Evolutionary conservation across 768 basidiomycete genomes (phyloP).

Genomic region (Cystobasidium onofrii): DNA sequence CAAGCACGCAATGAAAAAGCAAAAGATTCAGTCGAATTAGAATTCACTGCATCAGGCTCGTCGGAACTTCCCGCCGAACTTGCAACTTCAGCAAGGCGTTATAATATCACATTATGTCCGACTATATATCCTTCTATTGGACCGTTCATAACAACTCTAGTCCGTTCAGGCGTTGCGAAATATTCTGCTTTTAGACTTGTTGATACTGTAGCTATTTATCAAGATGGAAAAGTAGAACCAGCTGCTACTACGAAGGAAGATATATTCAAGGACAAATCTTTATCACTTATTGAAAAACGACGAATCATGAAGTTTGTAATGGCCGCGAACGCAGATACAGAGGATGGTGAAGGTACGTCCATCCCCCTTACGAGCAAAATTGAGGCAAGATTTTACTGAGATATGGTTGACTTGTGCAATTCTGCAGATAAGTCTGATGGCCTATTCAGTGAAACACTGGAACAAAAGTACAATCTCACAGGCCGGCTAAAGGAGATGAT

Average conservation of each 20-base stretch:
- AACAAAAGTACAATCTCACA: slow-evolving; percentile 57
- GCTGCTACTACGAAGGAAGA: slow-evolving; percentile 89
- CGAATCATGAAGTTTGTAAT: slow-evolving; percentile 84
- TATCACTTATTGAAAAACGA: slow-evolving; percentile 73
- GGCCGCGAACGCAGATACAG: slow-evolving; percentile 69
- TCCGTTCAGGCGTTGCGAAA: slow-evolving; percentile 73
- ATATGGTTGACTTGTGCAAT: slow-evolving; percentile 36
- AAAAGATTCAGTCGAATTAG: slow-evolving; percentile 42
- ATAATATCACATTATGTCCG: slow-evolving; percentile 77
- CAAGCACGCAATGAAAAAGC: background rate
- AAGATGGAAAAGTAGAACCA: slow-evolving; percentile 47
- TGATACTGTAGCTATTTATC: slow-evolving; percentile 60
- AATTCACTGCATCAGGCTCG: slow-evolving; percentile 25
- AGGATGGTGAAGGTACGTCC: slow-evolving; percentile 44
- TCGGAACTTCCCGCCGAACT: slow-evolving; percentile 39
- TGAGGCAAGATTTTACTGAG: background rate
- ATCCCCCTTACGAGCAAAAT: background rate
- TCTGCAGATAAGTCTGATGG: background rate
- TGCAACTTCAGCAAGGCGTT: slow-evolving; percentile 60
- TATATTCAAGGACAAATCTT: slow-evolving; percentile 73
- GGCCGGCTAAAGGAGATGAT: slow-evolving; percentile 57
- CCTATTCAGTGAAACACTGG: slow-evolving; percentile 60
- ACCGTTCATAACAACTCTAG: slow-evolving; percentile 66
- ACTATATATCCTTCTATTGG: slow-evolving; percentile 71
- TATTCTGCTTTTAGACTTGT: slow-evolving; percentile 82